These are phyloP conservation scores for Millerozyma miso DNA, from an alignment of 805 yeast species.

Conservation along the genomic window DNA sequence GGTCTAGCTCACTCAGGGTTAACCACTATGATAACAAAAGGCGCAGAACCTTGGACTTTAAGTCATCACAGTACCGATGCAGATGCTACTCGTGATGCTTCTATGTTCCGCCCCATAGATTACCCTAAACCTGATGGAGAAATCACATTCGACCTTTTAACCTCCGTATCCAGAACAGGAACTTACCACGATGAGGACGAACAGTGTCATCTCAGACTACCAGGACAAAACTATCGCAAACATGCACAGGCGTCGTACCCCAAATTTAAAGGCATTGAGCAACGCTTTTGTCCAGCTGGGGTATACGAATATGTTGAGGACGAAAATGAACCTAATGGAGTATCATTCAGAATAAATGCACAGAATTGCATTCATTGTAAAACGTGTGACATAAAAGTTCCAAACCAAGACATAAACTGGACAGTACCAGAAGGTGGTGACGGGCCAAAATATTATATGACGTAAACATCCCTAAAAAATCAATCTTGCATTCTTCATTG, in stretches of 20 bases:
- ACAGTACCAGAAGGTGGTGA: conserved; percentile 99
- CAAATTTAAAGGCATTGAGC: conserved; percentile 80
- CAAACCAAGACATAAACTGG: conserved; percentile 93
- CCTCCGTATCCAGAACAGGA: conserved; percentile 95
- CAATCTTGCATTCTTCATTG: not conserved
- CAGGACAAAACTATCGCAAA: conserved; percentile 54
- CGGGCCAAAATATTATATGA: conserved; percentile 93
- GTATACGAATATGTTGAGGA: conserved; percentile 91
- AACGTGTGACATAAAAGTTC: conserved; percentile 96
- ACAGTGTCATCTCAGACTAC: conserved; percentile 72
- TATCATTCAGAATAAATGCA: conserved; percentile 86
- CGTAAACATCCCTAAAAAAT: conserved; percentile 31
- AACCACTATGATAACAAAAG: conserved; percentile 72
- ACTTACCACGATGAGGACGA: conserved; percentile 95
- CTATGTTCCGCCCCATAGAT: conserved; percentile 61
- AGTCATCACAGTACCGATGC: conserved; percentile 69
- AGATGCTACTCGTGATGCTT: conserved; percentile 63
- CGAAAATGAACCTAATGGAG: conserved; percentile 53
- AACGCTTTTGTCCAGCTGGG: conserved; percentile 96
- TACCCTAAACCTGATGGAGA: conserved; percentile 97
- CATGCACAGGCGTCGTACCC: conserved; percentile 73
- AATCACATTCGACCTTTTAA: conserved; percentile 83
- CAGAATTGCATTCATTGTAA: conserved; percentile 98
- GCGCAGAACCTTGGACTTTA: conserved; percentile 86
- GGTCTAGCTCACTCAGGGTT: conserved; percentile 85